Percentiles rank a stretch among this genome's conserved stretches.
Evolutionary conservation across 1,284 basidiomycete genomes (phyloP).

Genomic region (Puccinia polysora): DNA sequence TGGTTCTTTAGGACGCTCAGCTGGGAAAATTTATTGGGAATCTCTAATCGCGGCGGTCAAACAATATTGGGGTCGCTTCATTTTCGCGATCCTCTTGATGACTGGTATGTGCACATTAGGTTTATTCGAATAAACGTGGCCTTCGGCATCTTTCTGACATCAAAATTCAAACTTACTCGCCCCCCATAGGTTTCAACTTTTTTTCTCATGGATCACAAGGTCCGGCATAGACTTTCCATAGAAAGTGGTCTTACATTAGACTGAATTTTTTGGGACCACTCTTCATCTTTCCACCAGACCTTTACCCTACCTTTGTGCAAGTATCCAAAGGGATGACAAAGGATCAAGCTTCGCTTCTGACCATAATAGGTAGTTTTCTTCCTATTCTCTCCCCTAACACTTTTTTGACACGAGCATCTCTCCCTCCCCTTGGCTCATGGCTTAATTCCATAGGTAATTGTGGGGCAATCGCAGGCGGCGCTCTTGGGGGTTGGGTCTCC

Average conservation of each 20-base stretch:
- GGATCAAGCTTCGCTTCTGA: slow-evolving; percentile 21
- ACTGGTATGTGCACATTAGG: slow-evolving; percentile 48
- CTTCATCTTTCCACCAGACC: slow-evolving; percentile 18
- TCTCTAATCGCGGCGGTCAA: slow-evolving; percentile 62
- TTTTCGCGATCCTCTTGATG: slow-evolving; percentile 66
- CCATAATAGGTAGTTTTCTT: slow-evolving; percentile 20
- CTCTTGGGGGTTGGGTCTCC: slow-evolving; percentile 68
- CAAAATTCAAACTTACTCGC: background rate
- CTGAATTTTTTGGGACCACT: background rate
- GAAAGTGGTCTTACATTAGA: slow-evolving; percentile 46
- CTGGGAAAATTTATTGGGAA: slow-evolving; percentile 43
- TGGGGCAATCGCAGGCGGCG: slow-evolving; percentile 61
- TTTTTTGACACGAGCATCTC: slow-evolving; percentile 45
- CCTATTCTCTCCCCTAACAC: background rate
- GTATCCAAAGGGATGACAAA: slow-evolving; percentile 47
- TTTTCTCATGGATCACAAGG: slow-evolving; percentile 76
- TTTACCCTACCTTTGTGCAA: slow-evolving; percentile 67
- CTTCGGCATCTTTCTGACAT: too few relatives aligned
- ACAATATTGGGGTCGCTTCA: slow-evolving; percentile 74
- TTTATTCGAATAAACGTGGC: background rate
- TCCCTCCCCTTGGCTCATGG: background rate
- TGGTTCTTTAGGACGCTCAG: slow-evolving; percentile 11
- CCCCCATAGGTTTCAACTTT: slow-evolving; percentile 75
- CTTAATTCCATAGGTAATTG: slow-evolving; percentile 48
- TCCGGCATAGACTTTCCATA: slow-evolving; percentile 44